Evolutionary conservation across 140 eudicot genomes (phyloP), one percentile per base, ranked within the genome.

Genomic region (Cichorium intybus): DNA sequence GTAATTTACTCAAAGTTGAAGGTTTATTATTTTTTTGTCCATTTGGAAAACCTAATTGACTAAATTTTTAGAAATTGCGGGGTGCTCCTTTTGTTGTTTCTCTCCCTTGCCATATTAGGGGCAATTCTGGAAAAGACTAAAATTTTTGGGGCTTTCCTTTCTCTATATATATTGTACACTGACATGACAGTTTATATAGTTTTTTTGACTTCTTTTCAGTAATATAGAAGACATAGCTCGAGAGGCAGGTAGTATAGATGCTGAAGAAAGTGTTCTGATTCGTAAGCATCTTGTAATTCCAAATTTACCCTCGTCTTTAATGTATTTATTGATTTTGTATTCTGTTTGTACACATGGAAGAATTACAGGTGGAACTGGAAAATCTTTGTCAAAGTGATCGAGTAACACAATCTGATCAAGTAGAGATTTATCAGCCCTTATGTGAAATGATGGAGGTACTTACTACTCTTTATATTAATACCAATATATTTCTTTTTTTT

Each of bases 171-270:
- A 59, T 60, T 26, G 52, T 60, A 31, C 28, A 20, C 24, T 31
- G 55, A 60, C 24, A 46, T 56, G 56, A 24, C 49, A 24, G 20
- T 56, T 31, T 6, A 5, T 27, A 49, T 16, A 51, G 33, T 47
- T 66, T 26, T 55, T 52, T 60, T 28, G 10, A 50, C 66, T 6
- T 54, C 7, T 48, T 73, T 83, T 62, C 90, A 93, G 99, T 70
- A 93, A 93, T 62, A 86, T 88, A 81, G 99, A 93, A 63, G 99
- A 93, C 82, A 81, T 86, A 65, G 73, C 88, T 73, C 94, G 99
- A 27, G 95, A 88, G 50, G 88, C 95, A 50, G 95, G 88, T 68
- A 84, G 97, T 67, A 41, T 88, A 56, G 85, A 93, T 34, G 90
- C 79, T 27, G 90, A 88, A 29, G 97, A 93, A 74, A 88, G 76